phyloP scores from a whole-genome alignment of 768 basidiomycete species.

The Leccinum fibrillosum region DNA sequence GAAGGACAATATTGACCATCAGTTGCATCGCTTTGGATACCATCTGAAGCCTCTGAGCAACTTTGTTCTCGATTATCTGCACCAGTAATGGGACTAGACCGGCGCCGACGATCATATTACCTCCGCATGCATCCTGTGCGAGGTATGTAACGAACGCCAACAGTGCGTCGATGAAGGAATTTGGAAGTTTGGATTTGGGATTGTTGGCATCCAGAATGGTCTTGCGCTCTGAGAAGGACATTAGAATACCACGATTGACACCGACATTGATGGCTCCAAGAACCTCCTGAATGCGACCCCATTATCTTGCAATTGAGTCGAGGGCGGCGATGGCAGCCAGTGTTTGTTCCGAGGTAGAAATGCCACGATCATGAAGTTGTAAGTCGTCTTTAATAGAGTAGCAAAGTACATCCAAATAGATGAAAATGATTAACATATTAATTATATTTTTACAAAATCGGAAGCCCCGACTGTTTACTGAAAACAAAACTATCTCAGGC shows the following conservation, averaged over 20 bases:
- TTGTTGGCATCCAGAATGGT: conserved; percentile 71
- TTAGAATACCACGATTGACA: conserved; percentile 92
- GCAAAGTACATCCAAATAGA: no score
- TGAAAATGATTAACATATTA: no score
- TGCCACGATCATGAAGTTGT: conserved; percentile 63
- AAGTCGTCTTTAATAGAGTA: conserved; percentile 27
- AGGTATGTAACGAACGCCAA: conserved; percentile 85
- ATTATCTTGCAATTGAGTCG: conserved; percentile 85
- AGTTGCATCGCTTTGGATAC: conserved; percentile 90
- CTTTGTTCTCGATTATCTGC: conserved; percentile 80
- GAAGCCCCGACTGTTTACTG: no score
- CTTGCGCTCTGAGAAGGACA: conserved; percentile 72
- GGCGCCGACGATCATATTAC: conserved; percentile 92
- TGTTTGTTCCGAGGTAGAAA: conserved; percentile 73
- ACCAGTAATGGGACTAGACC: conserved; percentile 87
- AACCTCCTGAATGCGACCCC: conserved; percentile 80
- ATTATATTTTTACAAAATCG: no score
- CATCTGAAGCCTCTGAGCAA: conserved; percentile 64
- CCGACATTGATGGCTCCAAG: conserved; percentile 89
- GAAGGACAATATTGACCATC: conserved; percentile 81
- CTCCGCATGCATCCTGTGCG: conserved; percentile 79
- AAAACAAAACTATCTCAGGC: no score
- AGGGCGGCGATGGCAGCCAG: conserved; percentile 78
- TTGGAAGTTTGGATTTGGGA: conserved; percentile 61
- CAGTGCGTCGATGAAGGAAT: conserved; percentile 79